These are phyloP conservation scores for Seiridium cupressi DNA, from an alignment of 2,329 filamentous ascomycete genomes.

Conservation along the genomic window DNA sequence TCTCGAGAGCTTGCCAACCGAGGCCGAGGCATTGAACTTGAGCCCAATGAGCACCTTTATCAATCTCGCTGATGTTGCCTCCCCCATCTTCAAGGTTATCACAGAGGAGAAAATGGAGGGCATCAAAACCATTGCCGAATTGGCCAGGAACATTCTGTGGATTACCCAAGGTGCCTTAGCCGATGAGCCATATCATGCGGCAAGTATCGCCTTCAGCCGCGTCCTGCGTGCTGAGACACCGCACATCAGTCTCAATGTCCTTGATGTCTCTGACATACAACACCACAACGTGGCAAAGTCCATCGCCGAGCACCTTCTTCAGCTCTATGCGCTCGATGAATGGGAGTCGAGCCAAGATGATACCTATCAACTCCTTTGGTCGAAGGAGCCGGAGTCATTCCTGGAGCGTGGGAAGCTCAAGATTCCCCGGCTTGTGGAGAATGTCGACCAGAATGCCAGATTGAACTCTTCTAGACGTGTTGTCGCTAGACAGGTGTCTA, in stretches of 20 bases:
- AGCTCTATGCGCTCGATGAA: neutral
- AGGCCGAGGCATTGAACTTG: neutral
- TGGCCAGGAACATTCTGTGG: slow-evolving; percentile 14
- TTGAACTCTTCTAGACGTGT: no score
- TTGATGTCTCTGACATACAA: neutral
- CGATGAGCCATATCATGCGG: neutral
- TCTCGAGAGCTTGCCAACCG: neutral
- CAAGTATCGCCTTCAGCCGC: neutral
- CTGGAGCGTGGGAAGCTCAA: slow-evolving; percentile 4
- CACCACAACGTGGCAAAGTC: neutral
- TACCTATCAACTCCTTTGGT: slow-evolving; percentile 6
- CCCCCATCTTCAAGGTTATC: slow-evolving; percentile 23
- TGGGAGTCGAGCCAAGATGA: neutral
- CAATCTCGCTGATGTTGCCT: slow-evolving; percentile 26
- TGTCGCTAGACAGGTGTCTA: no score
- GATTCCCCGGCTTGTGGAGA: slow-evolving; percentile 7
- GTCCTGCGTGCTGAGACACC: neutral
- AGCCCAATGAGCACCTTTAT: slow-evolving; percentile 8
- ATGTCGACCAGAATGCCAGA: slow-evolving; percentile 4
- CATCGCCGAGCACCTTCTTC: neutral
- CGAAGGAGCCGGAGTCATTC: slow-evolving; percentile 8
- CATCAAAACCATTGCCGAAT: slow-evolving; percentile 7
- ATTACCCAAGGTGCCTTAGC: neutral
- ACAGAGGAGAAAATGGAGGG: slow-evolving; percentile 11
- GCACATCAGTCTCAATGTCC: neutral